Base-by-base conservation (phyloP, 805 yeast genomes). In the Zygosaccharomyces rouxii region DNA sequence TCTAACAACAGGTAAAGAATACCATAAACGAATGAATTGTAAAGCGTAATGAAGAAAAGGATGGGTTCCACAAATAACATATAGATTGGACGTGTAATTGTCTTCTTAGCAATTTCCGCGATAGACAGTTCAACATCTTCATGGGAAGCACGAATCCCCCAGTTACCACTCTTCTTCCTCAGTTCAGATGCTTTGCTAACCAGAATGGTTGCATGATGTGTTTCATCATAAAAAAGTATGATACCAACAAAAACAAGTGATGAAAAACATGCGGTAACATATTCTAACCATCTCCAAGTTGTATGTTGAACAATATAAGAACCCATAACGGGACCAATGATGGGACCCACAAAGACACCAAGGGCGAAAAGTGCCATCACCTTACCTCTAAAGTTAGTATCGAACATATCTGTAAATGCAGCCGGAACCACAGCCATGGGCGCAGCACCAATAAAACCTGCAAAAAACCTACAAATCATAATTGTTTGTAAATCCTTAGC, bases 341-440 rank as follows among this genome's bases (percentile, higher is more conserved):
- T 75, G 18, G 97, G 97, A 49, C 95, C 94, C 31, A 76, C 72
- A 55, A 86, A 85, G 30, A 88, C 87, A 40, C 83, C 80, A 71
- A 86, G 75, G 1, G 88, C 74, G 58, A 89, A 89, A 14, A 84
- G 54, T 7, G 83, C 72, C 57, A 88, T 73, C 26, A 96, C 95
- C 44, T 75, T 77, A 57, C 97, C 97, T 69, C 97, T 79, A 21
- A 73, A 62, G 31, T 64, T 64, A 49, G 81, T 80, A 55, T 77
- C 78, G 62, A 81, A 88, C 75, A 88, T 75, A 66, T 89, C 97
- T 6, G 95, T 86, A 72, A 88, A 83, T 0, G 84, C 77, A 42
- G 96, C 96, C 23, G 96, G 95, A 7, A 83, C 89, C 35, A 87
- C 88, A 23, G 86, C 92, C 59, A 89, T 67, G 1, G 95, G 89